A percentile compares a stretch with the other conserved stretches of the same genome.
These are phyloP conservation scores for Fremontodendron californicum DNA, from an alignment of 345 rosid species.

Conservation along the genomic window DNA sequence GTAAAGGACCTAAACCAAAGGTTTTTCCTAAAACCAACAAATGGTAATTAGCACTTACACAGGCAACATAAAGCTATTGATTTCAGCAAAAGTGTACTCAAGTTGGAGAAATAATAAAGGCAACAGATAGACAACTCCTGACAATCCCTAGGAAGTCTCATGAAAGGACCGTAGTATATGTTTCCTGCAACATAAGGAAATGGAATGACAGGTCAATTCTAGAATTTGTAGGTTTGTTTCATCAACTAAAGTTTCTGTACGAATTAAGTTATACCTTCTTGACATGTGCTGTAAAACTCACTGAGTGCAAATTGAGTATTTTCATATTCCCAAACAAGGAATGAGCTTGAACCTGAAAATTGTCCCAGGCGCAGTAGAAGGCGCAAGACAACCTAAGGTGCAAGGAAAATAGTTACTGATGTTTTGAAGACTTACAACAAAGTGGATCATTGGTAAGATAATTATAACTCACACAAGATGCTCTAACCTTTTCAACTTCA, in stretches of 20 bases:
- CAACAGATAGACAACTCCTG: slow-evolving; percentile 64
- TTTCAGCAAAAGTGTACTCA: slow-evolving; percentile 48
- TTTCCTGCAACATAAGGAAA: slow-evolving; percentile 41
- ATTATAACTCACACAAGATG: neutral
- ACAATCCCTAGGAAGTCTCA: slow-evolving; percentile 52
- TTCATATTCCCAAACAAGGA: slow-evolving; percentile 49
- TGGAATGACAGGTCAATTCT: slow-evolving; percentile 2
- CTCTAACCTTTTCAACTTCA: slow-evolving; percentile 8
- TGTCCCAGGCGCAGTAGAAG: slow-evolving; percentile 71
- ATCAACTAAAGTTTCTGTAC: neutral
- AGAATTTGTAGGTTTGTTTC: slow-evolving; percentile 2
- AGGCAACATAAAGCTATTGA: slow-evolving; percentile 66
- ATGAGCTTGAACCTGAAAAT: slow-evolving; percentile 36
- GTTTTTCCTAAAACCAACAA: neutral
- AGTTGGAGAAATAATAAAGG: slow-evolving; percentile 59
- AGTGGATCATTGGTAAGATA: neutral
- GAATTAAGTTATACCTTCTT: slow-evolving; percentile 42
- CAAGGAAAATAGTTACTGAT: slow-evolving; percentile 11
- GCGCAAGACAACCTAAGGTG: slow-evolving; percentile 55
- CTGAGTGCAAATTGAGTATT: slow-evolving; percentile 38
- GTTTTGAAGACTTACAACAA: neutral
- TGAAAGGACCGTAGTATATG: slow-evolving; percentile 60
- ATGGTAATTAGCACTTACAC: slow-evolving; percentile 35
- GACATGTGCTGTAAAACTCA: slow-evolving; percentile 50
- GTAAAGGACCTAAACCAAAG: neutral